Percentiles rank a stretch among this genome's conserved stretches.
phyloP scores from a whole-genome alignment of 208 protist genomes.

The Leptomonas seymouri region DNA sequence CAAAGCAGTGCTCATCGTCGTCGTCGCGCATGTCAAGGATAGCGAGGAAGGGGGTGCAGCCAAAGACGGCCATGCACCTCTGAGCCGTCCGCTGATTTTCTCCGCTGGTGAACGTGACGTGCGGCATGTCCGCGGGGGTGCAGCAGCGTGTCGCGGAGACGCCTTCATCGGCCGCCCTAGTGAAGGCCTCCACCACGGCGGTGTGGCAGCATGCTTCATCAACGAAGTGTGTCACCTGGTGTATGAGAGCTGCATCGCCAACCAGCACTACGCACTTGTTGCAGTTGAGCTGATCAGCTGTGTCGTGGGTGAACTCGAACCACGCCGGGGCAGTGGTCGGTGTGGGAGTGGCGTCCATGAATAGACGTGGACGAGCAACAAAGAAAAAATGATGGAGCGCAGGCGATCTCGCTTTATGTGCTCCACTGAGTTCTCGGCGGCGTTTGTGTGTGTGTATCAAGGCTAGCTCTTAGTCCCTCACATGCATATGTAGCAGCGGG shows the following conservation, averaged over 20 bases:
- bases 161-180: not conserved
- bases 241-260: slow-evolving; percentile 8
- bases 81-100: slow-evolving; percentile 24
- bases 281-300: slow-evolving; percentile 23
- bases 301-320: slow-evolving; percentile 21
- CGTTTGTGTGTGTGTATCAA: no score
- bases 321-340: slow-evolving; percentile 9
- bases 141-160: not conserved
- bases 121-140: slow-evolving; percentile 15
- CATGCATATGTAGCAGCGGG: no score
- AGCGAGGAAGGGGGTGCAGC: slow-evolving; percentile 37
- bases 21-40: slow-evolving; percentile 41
- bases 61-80: slow-evolving; percentile 42
- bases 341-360: no score
- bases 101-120: slow-evolving; percentile 29
- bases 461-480: no score
- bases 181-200: slow-evolving; percentile 5
- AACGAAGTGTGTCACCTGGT: not conserved
- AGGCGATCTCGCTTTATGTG: no score
- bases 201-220: slow-evolving; percentile 16
- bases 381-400: no score
- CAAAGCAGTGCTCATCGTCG: slow-evolving; percentile 38
- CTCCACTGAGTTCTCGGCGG: no score
- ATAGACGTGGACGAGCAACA: no score
- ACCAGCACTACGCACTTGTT: slow-evolving; percentile 24